Evolutionary conservation across 768 basidiomycete genomes (phyloP).

Genomic region (Gelatoporia subvermispora): DNA sequence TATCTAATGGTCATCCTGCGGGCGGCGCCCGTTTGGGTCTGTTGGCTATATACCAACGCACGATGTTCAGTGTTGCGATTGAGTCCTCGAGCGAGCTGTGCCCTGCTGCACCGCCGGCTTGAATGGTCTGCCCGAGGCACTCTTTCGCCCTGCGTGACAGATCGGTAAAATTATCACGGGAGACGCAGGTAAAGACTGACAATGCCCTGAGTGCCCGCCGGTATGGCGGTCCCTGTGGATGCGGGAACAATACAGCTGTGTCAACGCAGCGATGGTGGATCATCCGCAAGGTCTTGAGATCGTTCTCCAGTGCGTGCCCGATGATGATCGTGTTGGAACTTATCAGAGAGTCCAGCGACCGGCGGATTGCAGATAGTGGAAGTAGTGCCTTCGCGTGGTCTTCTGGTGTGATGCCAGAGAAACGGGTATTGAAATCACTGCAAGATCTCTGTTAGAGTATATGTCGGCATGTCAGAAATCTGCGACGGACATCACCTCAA

Average conservation of each 20-base stretch:
- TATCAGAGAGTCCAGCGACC: conserved; percentile 66
- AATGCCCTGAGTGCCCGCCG: conserved; percentile 77
- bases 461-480: neutral
- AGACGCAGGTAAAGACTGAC: conserved; percentile 35
- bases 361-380: conserved; percentile 61
- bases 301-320: conserved; percentile 91
- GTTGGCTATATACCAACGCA: conserved; percentile 76
- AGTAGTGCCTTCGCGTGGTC: conserved; percentile 55
- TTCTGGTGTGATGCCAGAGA: conserved; percentile 73
- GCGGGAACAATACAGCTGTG: conserved; percentile 84
- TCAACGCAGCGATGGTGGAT: conserved; percentile 84
- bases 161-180: neutral
- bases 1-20: neutral
- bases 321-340: conserved; percentile 81
- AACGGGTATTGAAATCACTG: conserved; percentile 90
- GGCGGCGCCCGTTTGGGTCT: conserved; percentile 34
- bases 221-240: conserved; percentile 70
- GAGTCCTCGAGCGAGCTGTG: conserved; percentile 94
- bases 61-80: conserved; percentile 79
- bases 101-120: conserved; percentile 70
- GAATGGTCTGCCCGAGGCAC: conserved; percentile 76
- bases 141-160: conserved; percentile 66
- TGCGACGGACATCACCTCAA: conserved; percentile 64
- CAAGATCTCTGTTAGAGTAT: neutral
- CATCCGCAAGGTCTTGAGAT: conserved; percentile 84